Base-by-base conservation (phyloP, 2,329 filamentous ascomycete genomes). In the Xylaria sp. region DNA sequence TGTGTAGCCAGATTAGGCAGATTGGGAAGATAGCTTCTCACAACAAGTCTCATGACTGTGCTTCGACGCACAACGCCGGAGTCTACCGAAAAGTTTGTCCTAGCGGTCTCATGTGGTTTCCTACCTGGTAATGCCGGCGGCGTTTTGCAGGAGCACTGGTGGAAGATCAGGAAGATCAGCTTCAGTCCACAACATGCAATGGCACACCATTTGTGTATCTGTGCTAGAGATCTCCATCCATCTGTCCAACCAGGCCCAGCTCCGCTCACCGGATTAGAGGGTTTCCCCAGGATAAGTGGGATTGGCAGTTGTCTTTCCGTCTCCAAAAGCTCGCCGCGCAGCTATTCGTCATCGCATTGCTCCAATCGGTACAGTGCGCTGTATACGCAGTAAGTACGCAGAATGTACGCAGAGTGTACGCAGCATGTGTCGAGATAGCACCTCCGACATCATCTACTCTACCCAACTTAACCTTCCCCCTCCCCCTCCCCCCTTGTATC, bases 11-110 rank as follows among this genome's bases (percentile, higher is more conserved):
- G n/a, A n/a, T n/a, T n/a, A 20, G 39, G 11, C 25, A 55, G 13
- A 51, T 38, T 38, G 33, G 42, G 29, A 47, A 60, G 49, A 3
- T 38, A 22, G 44, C 29, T 53, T 53, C 47, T 57, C 27, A 5
- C 25, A 31, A 56, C 2, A n/a, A 58, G 63, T 68, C 54, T 73
- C 68, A 71, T 71, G 64, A 70, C 71, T 66, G 61, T 72, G 56
- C 63, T 58, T 73, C 53, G 61, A 73, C 71, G 69, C 71, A 71
- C 66, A 71, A 64, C 71, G 71, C 70, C 67, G 69, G 69, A 68
- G 63, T 55, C 68, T 69, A 65, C 69, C 71, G 58, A 68, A 59
- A 11, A 60, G 60, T 47, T 17, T 38, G 27, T 20, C 17, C 33
- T 36, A n/a, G 54, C n/a, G 50, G 51, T 65, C 29, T 64, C 55